Evolutionary conservation across 768 basidiomycete genomes (phyloP).

Genomic region (Galerina sulciceps): DNA sequence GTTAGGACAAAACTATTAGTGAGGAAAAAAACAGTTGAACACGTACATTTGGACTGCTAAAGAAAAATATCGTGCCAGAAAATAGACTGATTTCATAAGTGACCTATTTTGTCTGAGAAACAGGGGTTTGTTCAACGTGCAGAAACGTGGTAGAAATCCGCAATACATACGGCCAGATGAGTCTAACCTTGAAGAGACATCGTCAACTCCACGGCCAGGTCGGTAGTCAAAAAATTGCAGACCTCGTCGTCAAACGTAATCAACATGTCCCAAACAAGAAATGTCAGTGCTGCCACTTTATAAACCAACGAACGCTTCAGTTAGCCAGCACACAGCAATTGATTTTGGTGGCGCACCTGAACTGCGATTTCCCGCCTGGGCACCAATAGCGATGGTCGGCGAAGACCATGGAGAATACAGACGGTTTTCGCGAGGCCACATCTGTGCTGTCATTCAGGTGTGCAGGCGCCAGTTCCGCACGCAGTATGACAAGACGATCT

Average conservation of each 20-base stretch:
- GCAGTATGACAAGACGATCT: too few relatives aligned
- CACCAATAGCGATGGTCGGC: conserved; percentile 23
- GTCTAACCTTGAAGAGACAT: conserved; percentile 29
- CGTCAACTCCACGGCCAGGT: not conserved
- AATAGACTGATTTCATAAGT: conserved; percentile 37
- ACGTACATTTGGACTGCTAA: conserved; percentile 35
- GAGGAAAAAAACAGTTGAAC: not conserved
- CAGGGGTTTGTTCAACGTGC: not conserved
- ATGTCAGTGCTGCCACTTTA: conserved; percentile 37
- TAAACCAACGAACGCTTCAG: not conserved
- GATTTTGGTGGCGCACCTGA: conserved; percentile 21
- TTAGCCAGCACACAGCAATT: not conserved
- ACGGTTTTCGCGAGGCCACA: too few relatives aligned
- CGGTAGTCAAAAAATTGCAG: not conserved
- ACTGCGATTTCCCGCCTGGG: conserved; percentile 31
- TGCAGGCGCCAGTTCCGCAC: too few relatives aligned
- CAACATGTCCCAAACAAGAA: conserved; percentile 44
- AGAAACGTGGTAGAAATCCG: not conserved
- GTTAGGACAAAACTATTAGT: not conserved
- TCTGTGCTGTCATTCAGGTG: too few relatives aligned
- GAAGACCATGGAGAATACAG: conserved; percentile 17
- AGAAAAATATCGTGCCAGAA: conserved; percentile 40
- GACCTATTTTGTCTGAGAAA: conserved; percentile 27
- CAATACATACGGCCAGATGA: conserved; percentile 44
- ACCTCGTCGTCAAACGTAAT: conserved; percentile 46